phyloP scores from a whole-genome alignment of 1,139 yeast genomes.

The Sugiyamaella paludigena region DNA sequence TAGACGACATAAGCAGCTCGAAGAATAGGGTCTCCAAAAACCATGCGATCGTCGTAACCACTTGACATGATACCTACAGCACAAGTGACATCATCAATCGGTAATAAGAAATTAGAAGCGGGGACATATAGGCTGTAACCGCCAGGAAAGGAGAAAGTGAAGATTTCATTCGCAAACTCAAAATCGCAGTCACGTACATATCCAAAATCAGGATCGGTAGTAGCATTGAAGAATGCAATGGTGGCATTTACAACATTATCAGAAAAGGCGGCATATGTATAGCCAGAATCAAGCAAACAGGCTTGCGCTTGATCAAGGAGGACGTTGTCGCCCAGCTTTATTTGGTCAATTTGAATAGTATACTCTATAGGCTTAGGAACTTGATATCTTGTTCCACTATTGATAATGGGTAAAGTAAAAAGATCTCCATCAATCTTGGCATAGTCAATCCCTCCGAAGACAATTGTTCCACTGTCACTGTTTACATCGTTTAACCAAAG shows the following conservation, averaged over 20 bases:
- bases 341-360: constrained; percentile 14
- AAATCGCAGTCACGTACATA: constrained; percentile 16
- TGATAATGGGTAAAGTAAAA: constrained; percentile 31
- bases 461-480: constrained; percentile 47
- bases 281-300: constrained; percentile 47
- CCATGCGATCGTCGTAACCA: constrained; percentile 16
- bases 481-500: constrained; percentile 48
- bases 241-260: constrained; percentile 4
- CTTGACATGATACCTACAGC: constrained; percentile 15
- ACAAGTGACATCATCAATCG: constrained; percentile 16
- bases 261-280: constrained; percentile 19
- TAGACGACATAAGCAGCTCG: constrained; percentile 55
- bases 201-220: constrained; percentile 13
- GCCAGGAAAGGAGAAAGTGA: constrained; percentile 20
- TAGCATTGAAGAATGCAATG: constrained; percentile 16
- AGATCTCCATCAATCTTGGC: constrained; percentile 52
- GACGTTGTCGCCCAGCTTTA: constrained; percentile 12
- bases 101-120: constrained; percentile 14
- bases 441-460: constrained; percentile 60
- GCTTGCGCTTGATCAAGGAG: constrained; percentile 32
- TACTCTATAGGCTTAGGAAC: constrained; percentile 18
- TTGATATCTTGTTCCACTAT: constrained; percentile 13
- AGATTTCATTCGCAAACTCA: constrained; percentile 5
- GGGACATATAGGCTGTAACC: constrained; percentile 17
- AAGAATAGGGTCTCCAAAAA: constrained; percentile 55